A percentile compares a stretch with the other conserved stretches of the same genome.
Conservation (phyloP, 2,329 filamentous ascomycete genomes). For the Trichoderma atroviride region DNA sequence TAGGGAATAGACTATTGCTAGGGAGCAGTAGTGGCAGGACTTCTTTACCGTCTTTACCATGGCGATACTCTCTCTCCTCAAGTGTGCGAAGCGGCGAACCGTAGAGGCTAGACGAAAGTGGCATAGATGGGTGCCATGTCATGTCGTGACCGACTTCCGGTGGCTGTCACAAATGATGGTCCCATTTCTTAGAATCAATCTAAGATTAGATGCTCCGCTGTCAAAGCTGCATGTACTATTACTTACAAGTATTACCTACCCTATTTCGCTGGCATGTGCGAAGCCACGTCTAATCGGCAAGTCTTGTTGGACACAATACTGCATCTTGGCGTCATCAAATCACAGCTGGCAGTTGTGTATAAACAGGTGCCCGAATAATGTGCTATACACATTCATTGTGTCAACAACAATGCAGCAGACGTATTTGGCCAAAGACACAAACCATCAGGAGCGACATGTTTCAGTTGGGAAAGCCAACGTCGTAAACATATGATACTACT, state of each 20-base stretch:
- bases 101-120: neutral
- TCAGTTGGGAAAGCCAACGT: neutral
- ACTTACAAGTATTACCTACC: no score
- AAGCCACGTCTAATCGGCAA: neutral
- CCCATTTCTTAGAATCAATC: slow-evolving; percentile 6
- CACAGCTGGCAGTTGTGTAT: neutral
- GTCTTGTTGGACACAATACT: neutral
- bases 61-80: neutral
- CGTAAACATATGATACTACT: neutral
- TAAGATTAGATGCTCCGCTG: slow-evolving; percentile 6
- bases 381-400: neutral
- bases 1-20: neutral
- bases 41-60: neutral
- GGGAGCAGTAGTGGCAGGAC: neutral
- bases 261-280: neutral
- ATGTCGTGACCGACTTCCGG: slow-evolving; percentile 14
- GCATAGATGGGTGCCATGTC: neutral
- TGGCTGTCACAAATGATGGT: neutral
- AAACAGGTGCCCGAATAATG: neutral
- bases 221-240: neutral
- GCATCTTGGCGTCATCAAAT: neutral
- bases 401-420: neutral
- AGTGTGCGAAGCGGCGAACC: neutral
- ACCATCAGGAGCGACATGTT: neutral
- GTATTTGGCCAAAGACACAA: neutral